These are phyloP conservation scores for Cladosporium sp. DNA, from an alignment of 2,329 filamentous ascomycete genomes.

Conservation along the genomic window DNA sequence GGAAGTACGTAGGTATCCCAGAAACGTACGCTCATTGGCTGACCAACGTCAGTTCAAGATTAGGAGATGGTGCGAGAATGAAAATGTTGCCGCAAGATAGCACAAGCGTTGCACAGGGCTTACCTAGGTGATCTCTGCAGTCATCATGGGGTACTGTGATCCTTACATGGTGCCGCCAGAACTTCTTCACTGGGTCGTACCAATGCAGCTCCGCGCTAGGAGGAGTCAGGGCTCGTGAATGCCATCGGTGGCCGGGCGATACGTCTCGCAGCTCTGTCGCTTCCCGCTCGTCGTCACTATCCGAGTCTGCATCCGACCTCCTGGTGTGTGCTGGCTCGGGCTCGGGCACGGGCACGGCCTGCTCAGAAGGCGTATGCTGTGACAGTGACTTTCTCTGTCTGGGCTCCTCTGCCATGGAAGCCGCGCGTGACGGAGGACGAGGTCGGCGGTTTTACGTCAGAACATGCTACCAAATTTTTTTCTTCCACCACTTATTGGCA, in stretches of 20 bases:
- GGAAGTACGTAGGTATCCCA: conserved; percentile 67
- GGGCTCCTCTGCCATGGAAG: conserved; percentile 3
- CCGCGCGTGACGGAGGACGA: not conserved
- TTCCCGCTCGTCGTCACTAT: conserved; percentile 25
- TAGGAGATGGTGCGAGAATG: not conserved
- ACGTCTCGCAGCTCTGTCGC: conserved; percentile 27
- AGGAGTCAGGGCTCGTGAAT: conserved; percentile 2
- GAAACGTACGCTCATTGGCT: conserved; percentile 70
- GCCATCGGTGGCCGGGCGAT: not conserved
- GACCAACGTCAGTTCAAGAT: conserved; percentile 7
- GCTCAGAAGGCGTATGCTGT: not conserved
- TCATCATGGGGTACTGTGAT: conserved; percentile 45
- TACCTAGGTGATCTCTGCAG: conserved; percentile 53
- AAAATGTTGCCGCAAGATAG: not conserved
- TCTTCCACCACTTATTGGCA: too few species aligned
- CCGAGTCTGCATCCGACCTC: conserved; percentile 13
- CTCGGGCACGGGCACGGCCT: conserved; percentile 21
- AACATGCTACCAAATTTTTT: too few species aligned
- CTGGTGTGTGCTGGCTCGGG: conserved; percentile 21
- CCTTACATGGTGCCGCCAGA: conserved; percentile 47
- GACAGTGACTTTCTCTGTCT: conserved; percentile 2
- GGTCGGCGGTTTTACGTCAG: too few species aligned
- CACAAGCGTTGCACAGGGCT: conserved; percentile 13
- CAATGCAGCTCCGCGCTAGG: conserved; percentile 23
- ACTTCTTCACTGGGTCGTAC: conserved; percentile 34